Evolutionary conservation across 352 stramenopile genomes (phyloP), one percentile per base, ranked within the genome.

Genomic region (Phytophthora pisi): DNA sequence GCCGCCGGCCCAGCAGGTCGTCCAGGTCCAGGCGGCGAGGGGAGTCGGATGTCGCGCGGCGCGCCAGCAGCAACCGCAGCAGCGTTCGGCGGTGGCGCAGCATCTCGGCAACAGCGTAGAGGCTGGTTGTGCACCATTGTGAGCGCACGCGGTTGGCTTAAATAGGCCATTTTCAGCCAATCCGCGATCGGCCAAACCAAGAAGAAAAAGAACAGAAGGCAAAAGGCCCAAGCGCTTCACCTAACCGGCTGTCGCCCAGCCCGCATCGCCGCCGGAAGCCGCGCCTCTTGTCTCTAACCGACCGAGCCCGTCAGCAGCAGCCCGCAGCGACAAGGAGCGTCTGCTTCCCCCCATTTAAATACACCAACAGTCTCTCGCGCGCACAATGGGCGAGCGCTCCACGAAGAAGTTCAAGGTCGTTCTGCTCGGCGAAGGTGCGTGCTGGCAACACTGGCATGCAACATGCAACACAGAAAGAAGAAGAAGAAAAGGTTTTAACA

Each of bases 381-480:
- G 11, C 31, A 38, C 31, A 38, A 90, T 90, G 82, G 70, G 75
- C n/a, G 82, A 90, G 43, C 81, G 83, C 51, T 68, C 77, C n/a
- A 88, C 79, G 42, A 82, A 79, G 71, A 94, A 94, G 70, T 92
- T 92, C 64, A 96, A 96, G 57, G 81, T 96, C 49, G 88, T 96
- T 13, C 72, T 96, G 56, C 68, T 96, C 20, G 88, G 88, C 66
- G 88, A 96, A 91, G 88, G 88, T 93, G 43, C 43, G 43, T 50
- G 40, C n/a, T 4, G 0, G 26, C 26, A 2, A 28, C 26, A 5
- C 26, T 28, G 26, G 26, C 26, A 5, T 3, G 26, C 26, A 30
- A 30, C 26, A 6, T 30, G 26, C 26, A 30, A 4, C 26, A 6
- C 26, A 30, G 26, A 30, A 30, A 30, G 26, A 30, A 42, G 13